Evolutionary conservation across 192 early-diverging fungal species (phyloP), one percentile per base, ranked within the genome.

Genomic region (Rhizophlyctis rosea): DNA sequence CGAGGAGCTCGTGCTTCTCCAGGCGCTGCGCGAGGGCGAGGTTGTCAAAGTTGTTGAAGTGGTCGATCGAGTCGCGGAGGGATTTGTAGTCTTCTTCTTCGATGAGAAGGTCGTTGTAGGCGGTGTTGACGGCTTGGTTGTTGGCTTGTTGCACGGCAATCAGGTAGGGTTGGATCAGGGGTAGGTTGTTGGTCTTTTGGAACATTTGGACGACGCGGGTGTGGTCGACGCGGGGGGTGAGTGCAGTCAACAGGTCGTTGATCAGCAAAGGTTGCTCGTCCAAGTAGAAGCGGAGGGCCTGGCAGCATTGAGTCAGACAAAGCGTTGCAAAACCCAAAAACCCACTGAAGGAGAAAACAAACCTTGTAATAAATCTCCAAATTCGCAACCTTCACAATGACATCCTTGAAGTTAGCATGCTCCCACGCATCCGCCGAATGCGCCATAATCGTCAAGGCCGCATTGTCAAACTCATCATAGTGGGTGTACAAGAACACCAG

Each of bases 401-500:
- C 85, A 63, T 97, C 94, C 84, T 98, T 98, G 85, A 99, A 99
- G 31, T 82, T 86, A 48, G 87, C 82, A 62, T 99, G 97, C 68
- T 99, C 97, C 89, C 90, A 99, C 3, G 97, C 93, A 69, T 94
- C 90, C 2, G 91, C 86, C 7, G 97, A 88, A 73, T 98, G 94
- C 52, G 82, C 82, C 84, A 99, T 99, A 74, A 99, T 96, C 11
- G 93, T 89, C 64, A 90, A 79, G 0, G 93, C 88, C 5, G 97
- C 95, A 69, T 98, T 99, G 81, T 99, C 97, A 76, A 88, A 93
- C 77, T 99, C 97, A 61, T 98, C 97, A 71, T 98, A 97, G 73
- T 99, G 90, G 21, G 92, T 92, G 82, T 96, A 99, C 67, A 99
- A 70, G 83, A 97, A 99, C 35, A 98, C 95, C 36, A 98, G 82